Base-by-base conservation (phyloP, 306 rosid species). In the Fragaria ananassa region DNA sequence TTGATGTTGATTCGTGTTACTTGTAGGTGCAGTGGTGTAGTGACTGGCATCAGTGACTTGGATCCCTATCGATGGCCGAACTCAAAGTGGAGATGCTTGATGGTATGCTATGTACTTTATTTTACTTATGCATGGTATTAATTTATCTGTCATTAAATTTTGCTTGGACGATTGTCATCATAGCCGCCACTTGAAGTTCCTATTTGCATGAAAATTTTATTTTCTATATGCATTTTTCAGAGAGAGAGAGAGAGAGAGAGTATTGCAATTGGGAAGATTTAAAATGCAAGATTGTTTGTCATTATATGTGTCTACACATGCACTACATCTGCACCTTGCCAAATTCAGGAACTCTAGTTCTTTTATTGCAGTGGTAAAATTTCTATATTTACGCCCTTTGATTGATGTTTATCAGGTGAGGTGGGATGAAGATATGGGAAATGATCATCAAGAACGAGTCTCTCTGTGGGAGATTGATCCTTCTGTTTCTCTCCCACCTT, bases 21-120 rank as follows among this genome's bases (percentile, higher is more conserved):
- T 81, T 85, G 84, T 89, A 91, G 98, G 85, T 90, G 81, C 73
- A 86, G 88, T 74, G 87, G 98, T 56, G 83, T 90, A 44, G 96
- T 92, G 69, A 88, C 90, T 53, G 96, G 96, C 76, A 88, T 87
- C 73, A 76, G 91, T 72, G 98, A 94, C 82, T 71, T 89, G 88
- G 96, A 94, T 90, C 93, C 93, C 76, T 89, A 85, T 74, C 74
- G 92, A 78, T 94, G 98, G 98, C 89, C 93, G 1, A 90, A 92
- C 71, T 94, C 98, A 81, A 90, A 88, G 80, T 94, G 98, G 98
- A 92, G 96, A 88, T 86, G 93, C 86, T 87, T 94, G 85, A 94
- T 87, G 95, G 98, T 94, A 80, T 74, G 80, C 73, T 45, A 46
- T 19, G 29, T 29, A 61, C 68, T 42, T 49, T 76, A 56, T 25